Evolutionary conservation across 192 early-diverging fungal species (phyloP).

Genomic region (Backusella psychrophila): DNA sequence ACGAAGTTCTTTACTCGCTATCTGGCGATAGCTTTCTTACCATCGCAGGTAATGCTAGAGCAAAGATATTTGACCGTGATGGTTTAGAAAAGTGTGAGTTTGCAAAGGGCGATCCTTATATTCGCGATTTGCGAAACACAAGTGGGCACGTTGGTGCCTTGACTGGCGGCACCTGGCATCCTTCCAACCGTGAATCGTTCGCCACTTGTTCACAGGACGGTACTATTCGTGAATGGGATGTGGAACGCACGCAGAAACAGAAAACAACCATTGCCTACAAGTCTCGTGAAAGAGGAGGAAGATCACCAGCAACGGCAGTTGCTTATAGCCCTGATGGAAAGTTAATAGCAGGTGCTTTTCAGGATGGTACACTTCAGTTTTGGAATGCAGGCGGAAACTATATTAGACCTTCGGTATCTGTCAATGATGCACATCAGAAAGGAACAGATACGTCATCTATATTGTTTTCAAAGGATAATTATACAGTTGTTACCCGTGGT

Average conservation of each 20-base stretch:
- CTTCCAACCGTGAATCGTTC: slow-evolving; percentile 59
- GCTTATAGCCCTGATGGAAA: slow-evolving; percentile 71
- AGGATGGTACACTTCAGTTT: slow-evolving; percentile 76
- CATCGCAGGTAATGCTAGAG: slow-evolving; percentile 69
- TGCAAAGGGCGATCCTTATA: slow-evolving; percentile 91
- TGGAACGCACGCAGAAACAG: slow-evolving; percentile 66
- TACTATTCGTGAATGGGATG: slow-evolving; percentile 85
- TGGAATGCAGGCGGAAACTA: slow-evolving; percentile 71
- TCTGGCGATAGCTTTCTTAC: slow-evolving; percentile 78
- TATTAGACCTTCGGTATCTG: slow-evolving; percentile 52
- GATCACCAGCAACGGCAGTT: slow-evolving; percentile 68
- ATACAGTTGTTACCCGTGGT: slow-evolving; percentile 69
- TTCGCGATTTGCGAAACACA: slow-evolving; percentile 83
- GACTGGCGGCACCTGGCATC: slow-evolving; percentile 81
- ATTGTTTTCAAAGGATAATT: slow-evolving; percentile 64
- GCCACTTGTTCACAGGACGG: slow-evolving; percentile 80
- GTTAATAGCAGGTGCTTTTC: slow-evolving; percentile 64
- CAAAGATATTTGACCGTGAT: slow-evolving; percentile 78
- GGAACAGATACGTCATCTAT: slow-evolving; percentile 70
- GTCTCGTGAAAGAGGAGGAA: slow-evolving; percentile 65
- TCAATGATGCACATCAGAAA: slow-evolving; percentile 69
- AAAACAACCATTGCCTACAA: slow-evolving; percentile 77
- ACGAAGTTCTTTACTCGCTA: slow-evolving; percentile 73
- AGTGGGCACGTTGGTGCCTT: slow-evolving; percentile 83
- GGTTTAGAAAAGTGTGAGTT: slow-evolving; percentile 73